A percentile compares a stretch with the other conserved stretches of the same genome.
Conservation (phyloP, 495 filamentous ascomycete species). For the Usnea hakonensis region DNA sequence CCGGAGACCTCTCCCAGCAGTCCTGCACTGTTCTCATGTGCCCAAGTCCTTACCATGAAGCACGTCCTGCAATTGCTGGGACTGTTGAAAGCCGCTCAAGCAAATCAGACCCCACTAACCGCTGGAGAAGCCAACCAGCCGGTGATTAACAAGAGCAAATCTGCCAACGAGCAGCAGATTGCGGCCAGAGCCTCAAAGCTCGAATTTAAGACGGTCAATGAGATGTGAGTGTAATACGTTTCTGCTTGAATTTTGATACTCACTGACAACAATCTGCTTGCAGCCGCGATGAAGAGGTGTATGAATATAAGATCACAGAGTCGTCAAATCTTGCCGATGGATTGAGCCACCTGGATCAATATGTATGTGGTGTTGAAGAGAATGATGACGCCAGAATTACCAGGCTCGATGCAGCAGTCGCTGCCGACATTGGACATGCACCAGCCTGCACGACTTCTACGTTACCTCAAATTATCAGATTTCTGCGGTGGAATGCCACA, state of each 20-base stretch:
- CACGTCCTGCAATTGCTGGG: not conserved
- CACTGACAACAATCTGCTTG: not conserved
- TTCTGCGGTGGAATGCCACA: too few relatives aligned
- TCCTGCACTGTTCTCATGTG: not conserved
- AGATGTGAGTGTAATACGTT: not conserved
- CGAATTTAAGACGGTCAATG: not conserved
- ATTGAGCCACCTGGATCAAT: not conserved
- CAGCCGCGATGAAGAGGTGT: not conserved
- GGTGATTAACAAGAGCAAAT: not conserved
- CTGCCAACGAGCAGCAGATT: not conserved
- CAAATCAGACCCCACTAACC: not conserved
- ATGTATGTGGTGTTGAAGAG: not conserved
- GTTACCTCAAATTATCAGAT: too few relatives aligned
- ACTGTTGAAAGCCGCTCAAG: not conserved
- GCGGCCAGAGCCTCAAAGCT: not conserved
- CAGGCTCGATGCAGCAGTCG: too few relatives aligned
- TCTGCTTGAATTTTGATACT: not conserved
- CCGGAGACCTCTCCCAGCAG: not conserved
- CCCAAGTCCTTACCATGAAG: not conserved
- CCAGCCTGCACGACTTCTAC: too few relatives aligned
- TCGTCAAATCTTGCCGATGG: not conserved
- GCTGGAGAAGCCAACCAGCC: not conserved
- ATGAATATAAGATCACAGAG: not conserved
- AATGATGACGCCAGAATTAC: too few relatives aligned
- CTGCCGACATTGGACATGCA: too few relatives aligned